Base-by-base conservation (phyloP, 2,329 filamentous ascomycete species). In the Dothideomycetes sp. region DNA sequence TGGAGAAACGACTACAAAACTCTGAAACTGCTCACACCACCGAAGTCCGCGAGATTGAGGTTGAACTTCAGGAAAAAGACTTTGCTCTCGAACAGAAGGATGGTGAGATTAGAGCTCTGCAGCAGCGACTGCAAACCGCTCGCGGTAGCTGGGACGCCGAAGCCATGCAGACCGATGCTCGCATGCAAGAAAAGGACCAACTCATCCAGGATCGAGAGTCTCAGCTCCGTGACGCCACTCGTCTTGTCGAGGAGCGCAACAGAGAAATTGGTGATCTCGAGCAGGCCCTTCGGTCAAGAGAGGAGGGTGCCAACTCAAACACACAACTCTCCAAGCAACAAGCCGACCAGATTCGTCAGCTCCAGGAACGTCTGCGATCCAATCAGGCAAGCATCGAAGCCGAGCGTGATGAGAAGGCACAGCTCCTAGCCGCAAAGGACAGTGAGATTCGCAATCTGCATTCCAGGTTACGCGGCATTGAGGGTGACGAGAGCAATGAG, bases 141-240 rank as follows among this genome's bases (percentile, higher is more conserved):
- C 57, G 59, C 33, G 59, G 58, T 2, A 61, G 57, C 48, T 61
- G 58, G 58, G 59, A 62, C 27, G 53, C 53, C 3, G 59, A 62
- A 39, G 54, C 57, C 4, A 57, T 59, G 33, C 50, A 59, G 44
- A 60, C 55, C 10, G 59, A 62, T 43, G 50, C 54, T 12, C 55
- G 57, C 11, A 36, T 62, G 35, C 55, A 58, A 33, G 58, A 58
- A 40, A 62, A 62, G 47, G 58, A 61, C 32, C 41, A 44, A n/a
- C 25, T 52, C 6, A 73, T 94, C 10, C 75, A 75, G 24, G 84
- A 93, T 51, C 66, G 89, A 5, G 82, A 93, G 59, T 75, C 78
- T 4, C 79, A 85, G 7, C 58, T 89, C 10, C 75, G 83, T 29
- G 80, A 85, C 47, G 89, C 86, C 55, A 81, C 89, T 43, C 76